These are phyloP conservation scores for Amauroascus verrucosus DNA, from an alignment of 2,329 filamentous ascomycete genomes.

Conservation along the genomic window DNA sequence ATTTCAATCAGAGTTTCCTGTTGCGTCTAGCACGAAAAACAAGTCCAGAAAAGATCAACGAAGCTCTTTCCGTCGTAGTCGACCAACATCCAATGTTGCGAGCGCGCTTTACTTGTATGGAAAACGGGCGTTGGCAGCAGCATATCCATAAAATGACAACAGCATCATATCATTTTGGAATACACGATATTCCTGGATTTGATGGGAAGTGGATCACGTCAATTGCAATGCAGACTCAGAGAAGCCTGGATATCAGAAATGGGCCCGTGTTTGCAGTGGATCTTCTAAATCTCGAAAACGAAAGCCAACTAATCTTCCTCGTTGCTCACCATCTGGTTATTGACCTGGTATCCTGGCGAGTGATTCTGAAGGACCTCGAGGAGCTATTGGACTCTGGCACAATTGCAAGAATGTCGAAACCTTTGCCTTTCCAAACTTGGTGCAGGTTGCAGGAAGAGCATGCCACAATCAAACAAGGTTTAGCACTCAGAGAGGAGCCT, in stretches of 20 bases:
- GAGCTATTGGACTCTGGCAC: conserved; percentile 21
- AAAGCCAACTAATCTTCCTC: conserved; percentile 24
- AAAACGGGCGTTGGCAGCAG: conserved; percentile 5
- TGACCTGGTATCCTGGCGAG: conserved; percentile 34
- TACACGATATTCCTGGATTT: not conserved
- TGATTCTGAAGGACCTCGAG: conserved; percentile 23
- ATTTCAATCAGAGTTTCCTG: conserved; percentile 21
- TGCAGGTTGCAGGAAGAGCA: conserved; percentile 25
- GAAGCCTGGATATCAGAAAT: conserved; percentile 26
- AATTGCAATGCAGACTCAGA: conserved; percentile 25
- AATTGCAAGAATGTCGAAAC: conserved; percentile 21
- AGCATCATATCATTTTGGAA: not conserved
- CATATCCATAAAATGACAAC: not conserved
- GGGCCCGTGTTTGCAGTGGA: conserved; percentile 36
- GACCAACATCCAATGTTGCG: conserved; percentile 4
- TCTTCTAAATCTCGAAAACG: conserved; percentile 29
- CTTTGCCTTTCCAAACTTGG: conserved; percentile 32
- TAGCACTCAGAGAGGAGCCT: conserved; percentile 3
- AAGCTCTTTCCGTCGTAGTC: conserved; percentile 12
- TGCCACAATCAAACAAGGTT: conserved; percentile 2
- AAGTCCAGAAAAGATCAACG: conserved; percentile 1
- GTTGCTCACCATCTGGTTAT: conserved; percentile 33
- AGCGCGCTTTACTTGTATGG: not conserved
- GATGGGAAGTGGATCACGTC: not conserved
- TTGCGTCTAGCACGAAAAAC: conserved; percentile 12